A percentile compares a stretch with the other conserved stretches of the same genome.
These are phyloP conservation scores for Podaxis sp. DNA, from an alignment of 768 basidiomycete genomes.

Conservation along the genomic window DNA sequence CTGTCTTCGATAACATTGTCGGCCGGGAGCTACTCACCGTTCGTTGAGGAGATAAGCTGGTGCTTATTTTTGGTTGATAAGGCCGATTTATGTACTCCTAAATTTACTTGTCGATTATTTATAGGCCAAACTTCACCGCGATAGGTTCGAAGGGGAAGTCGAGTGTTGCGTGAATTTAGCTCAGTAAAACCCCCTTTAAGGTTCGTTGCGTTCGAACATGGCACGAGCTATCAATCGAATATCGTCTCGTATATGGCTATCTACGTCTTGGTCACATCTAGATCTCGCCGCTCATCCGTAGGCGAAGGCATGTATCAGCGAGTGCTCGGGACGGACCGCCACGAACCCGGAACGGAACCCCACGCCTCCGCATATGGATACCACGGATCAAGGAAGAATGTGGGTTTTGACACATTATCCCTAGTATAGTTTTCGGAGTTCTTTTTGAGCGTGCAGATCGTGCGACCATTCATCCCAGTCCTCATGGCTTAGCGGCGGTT, in stretches of 20 bases:
- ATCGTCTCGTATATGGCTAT: background rate
- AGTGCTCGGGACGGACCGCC: slow-evolving; percentile 1
- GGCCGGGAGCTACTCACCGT: no score
- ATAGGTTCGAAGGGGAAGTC: background rate
- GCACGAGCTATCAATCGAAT: background rate
- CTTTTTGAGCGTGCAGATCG: background rate
- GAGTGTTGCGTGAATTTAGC: background rate
- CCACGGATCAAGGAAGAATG: slow-evolving; percentile 8
- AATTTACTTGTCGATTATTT: no score
- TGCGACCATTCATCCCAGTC: slow-evolving; percentile 5
- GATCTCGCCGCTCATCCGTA: background rate
- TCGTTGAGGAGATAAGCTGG: no score
- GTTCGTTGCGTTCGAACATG: background rate
- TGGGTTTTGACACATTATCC: background rate
- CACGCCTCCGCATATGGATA: background rate
- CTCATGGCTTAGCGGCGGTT: slow-evolving; percentile 2
- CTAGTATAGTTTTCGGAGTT: background rate
- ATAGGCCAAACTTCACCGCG: no score
- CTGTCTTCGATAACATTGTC: no score
- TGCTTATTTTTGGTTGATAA: no score
- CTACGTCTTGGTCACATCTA: background rate
- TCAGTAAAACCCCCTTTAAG: background rate
- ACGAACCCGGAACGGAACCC: background rate
- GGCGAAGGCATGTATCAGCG: background rate
- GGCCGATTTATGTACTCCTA: no score